Base-by-base conservation (phyloP, 257 asterid species). In the Nicotiana benthamiana region DNA sequence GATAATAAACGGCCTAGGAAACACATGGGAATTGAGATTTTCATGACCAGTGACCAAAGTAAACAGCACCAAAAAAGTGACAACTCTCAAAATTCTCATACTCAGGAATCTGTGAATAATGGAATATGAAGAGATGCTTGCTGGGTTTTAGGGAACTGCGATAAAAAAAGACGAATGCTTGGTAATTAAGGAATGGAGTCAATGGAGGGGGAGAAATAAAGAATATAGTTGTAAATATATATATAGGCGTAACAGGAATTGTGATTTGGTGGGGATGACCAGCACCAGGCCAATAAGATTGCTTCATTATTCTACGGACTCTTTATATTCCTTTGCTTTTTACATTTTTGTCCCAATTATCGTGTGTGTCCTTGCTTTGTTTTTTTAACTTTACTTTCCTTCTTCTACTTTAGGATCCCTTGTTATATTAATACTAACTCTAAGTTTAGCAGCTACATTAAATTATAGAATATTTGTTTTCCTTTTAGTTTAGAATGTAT, bases 1-100 rank as follows among this genome's bases (percentile, higher is more conserved):
- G 62, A 84, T 16, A 34, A 87, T 86, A 79, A 87, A 34, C 27
- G 91, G 86, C 82, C 86, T 64, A 4, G 83, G 81, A 5, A 67
- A 66, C 1, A 48, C 16, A 18, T 70, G 83, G 15, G 85, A 56
- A 30, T 87, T 82, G 30, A 27, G 53, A 30, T 26, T 80, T 27
- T 86, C 86, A 70, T 80, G 57, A 13, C 90, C 77, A 0, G 85
- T 60, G 12, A 81, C 81, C 4, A 82, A 70, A 63, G 87, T 83
- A 61, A 89, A 75, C 63, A 89, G 26, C 83, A 83, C 81, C 75
- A 86, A 72, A 1, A 89, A 57, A 20, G 86, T 28, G 74, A 79
- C 27, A 51, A 84, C 10, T 17, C 80, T 68, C 53, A 87, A 79
- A 79, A 53, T 80, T 77, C 24, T 68, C 93, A 86, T 91, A 79